A percentile compares a stretch with the other conserved stretches of the same genome.
Evolutionary conservation across 2,329 filamentous ascomycete species (phyloP).

Genomic region (Xylaria sp.): DNA sequence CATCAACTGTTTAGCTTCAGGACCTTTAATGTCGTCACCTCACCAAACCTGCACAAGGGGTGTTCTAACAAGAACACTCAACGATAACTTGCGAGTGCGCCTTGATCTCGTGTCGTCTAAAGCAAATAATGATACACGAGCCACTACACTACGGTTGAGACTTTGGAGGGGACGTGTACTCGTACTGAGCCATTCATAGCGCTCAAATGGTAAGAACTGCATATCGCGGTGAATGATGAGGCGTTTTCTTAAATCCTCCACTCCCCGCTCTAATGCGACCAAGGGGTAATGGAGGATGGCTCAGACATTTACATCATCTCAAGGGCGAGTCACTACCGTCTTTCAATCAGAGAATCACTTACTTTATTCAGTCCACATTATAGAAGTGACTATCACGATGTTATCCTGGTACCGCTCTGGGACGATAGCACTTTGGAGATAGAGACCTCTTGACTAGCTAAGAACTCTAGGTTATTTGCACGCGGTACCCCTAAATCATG

Average conservation of each 20-base stretch:
- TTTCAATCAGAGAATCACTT: constrained; percentile 1
- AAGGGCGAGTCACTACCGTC: constrained; percentile 20
- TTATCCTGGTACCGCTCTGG: neutral
- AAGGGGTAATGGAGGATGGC: constrained; percentile 33
- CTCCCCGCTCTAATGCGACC: constrained; percentile 41
- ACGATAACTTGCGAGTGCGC: constrained; percentile 29
- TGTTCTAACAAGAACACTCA: constrained; percentile 36
- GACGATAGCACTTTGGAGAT: neutral
- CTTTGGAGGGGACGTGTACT: constrained; percentile 19
- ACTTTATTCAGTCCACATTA: neutral
- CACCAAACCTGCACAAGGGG: constrained; percentile 41
- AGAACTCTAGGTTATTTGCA: neutral
- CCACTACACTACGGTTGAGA: constrained; percentile 1
- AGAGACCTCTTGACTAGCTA: neutral
- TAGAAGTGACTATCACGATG: neutral
- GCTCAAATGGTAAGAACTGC: constrained; percentile 39
- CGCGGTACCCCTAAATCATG: constrained; percentile 17
- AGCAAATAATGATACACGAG: constrained; percentile 23
- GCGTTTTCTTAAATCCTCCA: constrained; percentile 37
- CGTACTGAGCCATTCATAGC: constrained; percentile 29
- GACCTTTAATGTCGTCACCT: constrained; percentile 42
- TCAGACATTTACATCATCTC: constrained; percentile 29
- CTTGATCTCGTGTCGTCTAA: constrained; percentile 21
- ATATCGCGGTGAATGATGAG: constrained; percentile 38
- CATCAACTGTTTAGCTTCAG: constrained; percentile 39